phyloP scores from a whole-genome alignment of 2,329 filamentous ascomycete species.

The Colletotrichum incanum region DNA sequence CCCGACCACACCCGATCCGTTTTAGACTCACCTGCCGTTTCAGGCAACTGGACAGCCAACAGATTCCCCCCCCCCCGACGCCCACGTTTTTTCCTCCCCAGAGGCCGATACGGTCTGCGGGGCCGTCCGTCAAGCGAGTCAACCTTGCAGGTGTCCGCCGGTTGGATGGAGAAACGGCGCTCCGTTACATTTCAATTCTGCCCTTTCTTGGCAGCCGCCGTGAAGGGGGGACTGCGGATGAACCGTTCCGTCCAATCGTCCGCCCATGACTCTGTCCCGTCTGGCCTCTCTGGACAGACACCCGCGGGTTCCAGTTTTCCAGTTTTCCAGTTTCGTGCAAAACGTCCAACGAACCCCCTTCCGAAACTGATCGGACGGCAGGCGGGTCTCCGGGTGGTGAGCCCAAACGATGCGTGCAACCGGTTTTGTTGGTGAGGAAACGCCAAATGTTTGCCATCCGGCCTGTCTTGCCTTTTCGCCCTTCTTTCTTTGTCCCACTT shows the following conservation, averaged over 20 bases:
- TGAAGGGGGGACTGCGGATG: conserved; percentile 1
- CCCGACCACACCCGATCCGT: conserved; percentile 2
- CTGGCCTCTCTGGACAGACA: background rate
- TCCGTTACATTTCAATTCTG: background rate
- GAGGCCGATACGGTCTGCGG: background rate
- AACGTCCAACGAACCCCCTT: background rate
- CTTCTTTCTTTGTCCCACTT: background rate
- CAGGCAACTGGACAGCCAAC: background rate
- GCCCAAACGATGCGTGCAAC: conserved; percentile 10
- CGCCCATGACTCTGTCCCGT: background rate
- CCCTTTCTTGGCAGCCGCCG: background rate
- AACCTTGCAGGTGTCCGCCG: background rate
- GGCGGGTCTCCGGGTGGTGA: conserved; percentile 13
- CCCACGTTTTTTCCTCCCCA: background rate
- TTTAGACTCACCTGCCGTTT: conserved; percentile 13
- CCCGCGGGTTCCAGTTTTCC: background rate
- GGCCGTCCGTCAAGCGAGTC: background rate
- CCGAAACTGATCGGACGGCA: conserved; percentile 29
- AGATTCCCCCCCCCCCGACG: background rate
- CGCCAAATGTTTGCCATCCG: conserved; percentile 6
- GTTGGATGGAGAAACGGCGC: conserved; percentile 3
- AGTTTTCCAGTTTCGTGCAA: background rate
- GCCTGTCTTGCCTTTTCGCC: conserved; percentile 2
- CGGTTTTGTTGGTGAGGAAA: background rate
- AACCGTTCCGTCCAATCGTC: conserved; percentile 22